Conservation (phyloP, 148 eudicot genomes). For the Cornus suecica region DNA sequence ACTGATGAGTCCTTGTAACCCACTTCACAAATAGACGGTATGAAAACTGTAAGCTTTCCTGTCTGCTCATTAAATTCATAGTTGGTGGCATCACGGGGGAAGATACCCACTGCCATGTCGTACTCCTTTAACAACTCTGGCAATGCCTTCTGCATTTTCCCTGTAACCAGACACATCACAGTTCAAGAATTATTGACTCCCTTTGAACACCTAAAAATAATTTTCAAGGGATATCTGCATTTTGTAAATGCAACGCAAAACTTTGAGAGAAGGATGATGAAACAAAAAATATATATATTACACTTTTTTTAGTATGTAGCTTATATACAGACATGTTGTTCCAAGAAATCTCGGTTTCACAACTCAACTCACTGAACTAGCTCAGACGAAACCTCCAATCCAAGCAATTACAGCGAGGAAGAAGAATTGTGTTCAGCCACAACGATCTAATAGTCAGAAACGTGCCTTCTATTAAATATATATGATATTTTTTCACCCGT, state of each 20-base stretch:
- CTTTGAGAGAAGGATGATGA: neutral
- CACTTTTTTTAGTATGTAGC: too few species aligned
- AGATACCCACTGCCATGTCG: constrained; percentile 77
- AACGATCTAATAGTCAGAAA: too few species aligned
- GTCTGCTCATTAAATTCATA: constrained; percentile 91
- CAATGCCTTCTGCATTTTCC: constrained; percentile 88
- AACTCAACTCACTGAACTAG: too few species aligned
- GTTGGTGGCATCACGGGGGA: constrained; percentile 92
- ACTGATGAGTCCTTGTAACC: constrained; percentile 89
- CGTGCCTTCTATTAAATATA: neutral
- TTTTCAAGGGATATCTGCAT: neutral
- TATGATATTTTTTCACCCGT: neutral
- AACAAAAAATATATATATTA: neutral
- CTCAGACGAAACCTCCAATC: too few species aligned
- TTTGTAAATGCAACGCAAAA: neutral
- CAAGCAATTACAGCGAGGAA: too few species aligned
- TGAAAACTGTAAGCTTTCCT: constrained; percentile 62
- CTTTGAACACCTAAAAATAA: neutral
- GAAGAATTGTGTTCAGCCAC: too few species aligned
- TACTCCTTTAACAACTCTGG: constrained; percentile 86
- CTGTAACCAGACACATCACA: constrained; percentile 35
- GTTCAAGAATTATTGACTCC: neutral
- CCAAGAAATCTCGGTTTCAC: too few species aligned
- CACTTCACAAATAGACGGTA: constrained; percentile 83
- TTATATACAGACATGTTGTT: too few species aligned